phyloP scores from a whole-genome alignment of 345 rosid species.

The Hibiscus tridactylites region DNA sequence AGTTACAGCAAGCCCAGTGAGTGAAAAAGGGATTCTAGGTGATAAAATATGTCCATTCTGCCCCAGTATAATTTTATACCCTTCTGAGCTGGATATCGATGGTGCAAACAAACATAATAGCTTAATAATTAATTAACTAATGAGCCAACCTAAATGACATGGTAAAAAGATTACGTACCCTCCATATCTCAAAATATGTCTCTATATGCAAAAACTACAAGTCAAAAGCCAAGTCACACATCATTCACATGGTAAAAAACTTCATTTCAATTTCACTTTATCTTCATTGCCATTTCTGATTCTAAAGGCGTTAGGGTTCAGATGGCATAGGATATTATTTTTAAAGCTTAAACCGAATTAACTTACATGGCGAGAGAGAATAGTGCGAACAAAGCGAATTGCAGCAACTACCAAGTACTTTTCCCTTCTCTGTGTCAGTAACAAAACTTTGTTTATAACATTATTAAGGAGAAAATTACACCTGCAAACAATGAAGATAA shows the following conservation, averaged over 20 bases:
- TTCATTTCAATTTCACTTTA: not conserved
- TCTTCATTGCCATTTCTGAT: not conserved
- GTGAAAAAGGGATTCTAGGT: not conserved
- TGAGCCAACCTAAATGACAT: not conserved
- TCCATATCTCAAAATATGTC: not conserved
- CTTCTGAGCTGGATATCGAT: not conserved
- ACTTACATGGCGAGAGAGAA: conserved; percentile 80
- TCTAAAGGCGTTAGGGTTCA: not conserved
- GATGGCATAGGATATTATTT: not conserved
- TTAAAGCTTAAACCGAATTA: conserved; percentile 10
- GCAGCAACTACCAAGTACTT: conserved; percentile 91
- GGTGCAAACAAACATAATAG: not conserved
- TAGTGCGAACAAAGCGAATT: conserved; percentile 84
- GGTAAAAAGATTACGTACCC: not conserved
- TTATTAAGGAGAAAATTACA: conserved; percentile 80
- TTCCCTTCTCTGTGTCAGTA: conserved; percentile 78
- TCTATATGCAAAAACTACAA: not conserved
- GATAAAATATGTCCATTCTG: not conserved
- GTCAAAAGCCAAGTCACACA: not conserved
- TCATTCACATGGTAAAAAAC: not conserved
- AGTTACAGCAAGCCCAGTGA: not conserved
- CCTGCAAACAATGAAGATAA: conserved; percentile 44
- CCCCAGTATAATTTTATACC: not conserved
- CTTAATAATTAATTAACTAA: not conserved
- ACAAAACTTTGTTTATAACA: conserved; percentile 72